Evolutionary conservation across 768 basidiomycete species (phyloP).

Genomic region (Suillus hirtellus): DNA sequence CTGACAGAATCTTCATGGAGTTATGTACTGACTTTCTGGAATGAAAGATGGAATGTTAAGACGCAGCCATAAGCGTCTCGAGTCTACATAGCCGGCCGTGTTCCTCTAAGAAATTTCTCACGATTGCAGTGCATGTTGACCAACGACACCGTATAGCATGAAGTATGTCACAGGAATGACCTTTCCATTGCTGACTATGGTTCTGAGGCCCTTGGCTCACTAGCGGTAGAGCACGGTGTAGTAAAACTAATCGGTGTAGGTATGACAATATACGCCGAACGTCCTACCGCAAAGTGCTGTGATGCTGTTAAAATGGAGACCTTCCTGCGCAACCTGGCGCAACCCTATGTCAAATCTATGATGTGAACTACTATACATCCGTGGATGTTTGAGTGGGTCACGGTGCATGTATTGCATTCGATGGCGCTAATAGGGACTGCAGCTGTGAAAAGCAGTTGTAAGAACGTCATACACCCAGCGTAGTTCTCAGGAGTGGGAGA

Average conservation of each 20-base stretch:
- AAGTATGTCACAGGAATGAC: not conserved
- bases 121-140: not conserved
- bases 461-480: slow-evolving; percentile 9
- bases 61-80: not conserved
- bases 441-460: slow-evolving; percentile 11
- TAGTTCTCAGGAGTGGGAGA: slow-evolving; percentile 21
- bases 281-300: slow-evolving; percentile 1
- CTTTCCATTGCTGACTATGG: not conserved
- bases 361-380: not conserved
- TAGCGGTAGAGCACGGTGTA: not conserved
- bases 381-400: not conserved
- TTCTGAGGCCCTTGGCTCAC: not conserved
- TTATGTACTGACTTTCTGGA: not conserved
- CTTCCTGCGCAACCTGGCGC: slow-evolving; percentile 1
- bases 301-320: not conserved
- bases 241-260: not conserved
- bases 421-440: slow-evolving; percentile 10
- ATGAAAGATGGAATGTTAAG: not conserved
- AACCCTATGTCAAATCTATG: not conserved
- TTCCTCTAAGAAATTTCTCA: not conserved
- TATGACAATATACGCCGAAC: not conserved
- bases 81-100: not conserved
- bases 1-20: not conserved
- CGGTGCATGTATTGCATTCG: slow-evolving; percentile 12
- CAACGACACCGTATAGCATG: not conserved